These are phyloP conservation scores for Cupressus sempervirens DNA, from an alignment of 75 land plant species.

Conservation along the genomic window DNA sequence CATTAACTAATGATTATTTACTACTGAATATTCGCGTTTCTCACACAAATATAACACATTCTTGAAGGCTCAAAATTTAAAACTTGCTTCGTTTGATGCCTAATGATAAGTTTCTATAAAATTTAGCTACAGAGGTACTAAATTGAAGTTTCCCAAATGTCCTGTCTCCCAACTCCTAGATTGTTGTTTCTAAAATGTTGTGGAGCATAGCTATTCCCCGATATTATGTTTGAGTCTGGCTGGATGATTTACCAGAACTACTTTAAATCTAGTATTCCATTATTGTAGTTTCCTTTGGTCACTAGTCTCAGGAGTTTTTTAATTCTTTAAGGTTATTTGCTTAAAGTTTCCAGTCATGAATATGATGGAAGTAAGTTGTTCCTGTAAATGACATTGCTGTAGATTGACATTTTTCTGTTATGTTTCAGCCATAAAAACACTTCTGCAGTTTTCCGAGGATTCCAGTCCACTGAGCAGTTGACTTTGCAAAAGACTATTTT, in stretches of 20 bases:
- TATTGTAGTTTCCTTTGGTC: neutral
- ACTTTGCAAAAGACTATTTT: neutral
- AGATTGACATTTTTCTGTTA: neutral
- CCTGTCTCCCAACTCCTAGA: no score
- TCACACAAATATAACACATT: no score
- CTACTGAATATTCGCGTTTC: no score
- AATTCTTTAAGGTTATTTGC: neutral
- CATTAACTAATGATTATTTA: no score
- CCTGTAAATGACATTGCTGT: neutral
- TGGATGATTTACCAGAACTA: neutral
- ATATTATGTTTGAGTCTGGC: neutral
- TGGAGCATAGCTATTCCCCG: neutral
- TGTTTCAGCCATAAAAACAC: neutral
- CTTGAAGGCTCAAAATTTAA: no score
- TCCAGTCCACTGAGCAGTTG: neutral
- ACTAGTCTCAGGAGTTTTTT: neutral
- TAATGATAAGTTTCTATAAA: no score
- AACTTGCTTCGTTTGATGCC: no score
- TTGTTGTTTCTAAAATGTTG: no score
- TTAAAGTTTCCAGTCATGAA: neutral
- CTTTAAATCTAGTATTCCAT: neutral
- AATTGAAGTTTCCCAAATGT: no score
- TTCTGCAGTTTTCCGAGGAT: neutral
- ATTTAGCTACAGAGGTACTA: no score
- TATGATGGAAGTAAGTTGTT: neutral